These are phyloP conservation scores for Neurospora sp. DNA, from an alignment of 495 filamentous ascomycete species.

Conservation along the genomic window DNA sequence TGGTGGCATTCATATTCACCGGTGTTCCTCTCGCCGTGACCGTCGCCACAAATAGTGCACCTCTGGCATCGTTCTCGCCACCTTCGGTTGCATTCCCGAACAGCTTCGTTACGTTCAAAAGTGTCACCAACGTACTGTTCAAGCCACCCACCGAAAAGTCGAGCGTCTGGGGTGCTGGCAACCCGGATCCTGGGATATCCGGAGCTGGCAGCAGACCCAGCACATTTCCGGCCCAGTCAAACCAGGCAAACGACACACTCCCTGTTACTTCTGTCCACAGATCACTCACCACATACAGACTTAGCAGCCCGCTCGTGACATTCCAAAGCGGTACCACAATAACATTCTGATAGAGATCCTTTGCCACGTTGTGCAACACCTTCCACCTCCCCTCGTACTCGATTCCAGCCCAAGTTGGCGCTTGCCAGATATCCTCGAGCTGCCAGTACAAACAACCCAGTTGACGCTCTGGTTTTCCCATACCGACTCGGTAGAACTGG, in stretches of 20 bases:
- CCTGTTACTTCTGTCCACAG: constrained; percentile 33
- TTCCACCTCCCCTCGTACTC: constrained; percentile 60
- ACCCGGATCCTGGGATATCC: not conserved
- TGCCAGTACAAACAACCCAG: constrained; percentile 61
- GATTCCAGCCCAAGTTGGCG: constrained; percentile 56
- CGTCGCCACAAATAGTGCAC: constrained; percentile 46
- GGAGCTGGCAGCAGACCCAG: not conserved
- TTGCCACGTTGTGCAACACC: constrained; percentile 49
- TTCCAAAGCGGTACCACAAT: constrained; percentile 57
- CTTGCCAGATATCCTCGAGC: constrained; percentile 61
- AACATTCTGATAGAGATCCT: constrained; percentile 50
- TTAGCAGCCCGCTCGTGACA: constrained; percentile 39
- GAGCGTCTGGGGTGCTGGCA: constrained; percentile 3
- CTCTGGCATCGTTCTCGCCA: constrained; percentile 20
- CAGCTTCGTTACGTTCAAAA: constrained; percentile 24
- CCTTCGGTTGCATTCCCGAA: constrained; percentile 15
- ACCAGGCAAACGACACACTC: constrained; percentile 16
- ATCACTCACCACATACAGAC: constrained; percentile 52
- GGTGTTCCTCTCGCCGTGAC: constrained; percentile 42
- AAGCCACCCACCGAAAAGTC: constrained; percentile 47
- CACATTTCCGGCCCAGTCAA: constrained; percentile 16
- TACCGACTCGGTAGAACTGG: constrained; percentile 55
- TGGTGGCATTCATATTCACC: constrained; percentile 40
- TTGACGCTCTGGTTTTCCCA: constrained; percentile 49
- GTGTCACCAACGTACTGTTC: constrained; percentile 48